Evolutionary conservation across 352 stramenopile genomes (phyloP).

Genomic region (Globisporangium spiculum): DNA sequence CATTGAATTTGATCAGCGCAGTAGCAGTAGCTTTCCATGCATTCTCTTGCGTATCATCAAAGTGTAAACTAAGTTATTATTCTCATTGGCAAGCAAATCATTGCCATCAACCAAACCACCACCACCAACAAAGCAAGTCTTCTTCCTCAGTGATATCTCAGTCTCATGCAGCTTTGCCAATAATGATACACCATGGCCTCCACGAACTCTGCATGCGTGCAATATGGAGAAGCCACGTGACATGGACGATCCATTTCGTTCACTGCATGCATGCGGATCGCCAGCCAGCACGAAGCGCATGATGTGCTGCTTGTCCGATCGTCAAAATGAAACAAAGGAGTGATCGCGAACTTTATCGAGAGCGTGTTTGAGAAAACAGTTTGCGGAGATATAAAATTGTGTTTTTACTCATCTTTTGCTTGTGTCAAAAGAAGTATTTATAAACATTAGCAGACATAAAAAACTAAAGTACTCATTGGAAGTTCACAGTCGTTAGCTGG

Average conservation of each 20-base stretch:
- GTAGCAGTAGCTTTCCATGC: neutral
- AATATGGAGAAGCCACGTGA: neutral
- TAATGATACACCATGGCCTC: neutral
- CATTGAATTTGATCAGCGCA: conserved; percentile 11
- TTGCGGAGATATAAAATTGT: neutral
- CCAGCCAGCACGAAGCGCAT: neutral
- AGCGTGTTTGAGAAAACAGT: conserved; percentile 6
- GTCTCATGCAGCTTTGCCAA: neutral
- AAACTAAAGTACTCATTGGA: conserved; percentile 6
- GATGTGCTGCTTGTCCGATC: neutral
- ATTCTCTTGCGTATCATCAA: neutral
- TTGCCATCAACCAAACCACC: neutral
- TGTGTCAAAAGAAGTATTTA: neutral
- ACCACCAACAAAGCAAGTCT: neutral
- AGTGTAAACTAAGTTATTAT: conserved; percentile 9
- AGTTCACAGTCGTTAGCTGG: neutral
- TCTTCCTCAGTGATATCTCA: neutral
- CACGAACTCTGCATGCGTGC: neutral
- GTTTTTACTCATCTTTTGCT: neutral
- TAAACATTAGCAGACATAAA: neutral
- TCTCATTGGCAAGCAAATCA: neutral
- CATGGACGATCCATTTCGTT: neutral
- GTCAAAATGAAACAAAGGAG: neutral
- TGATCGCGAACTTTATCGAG: neutral
- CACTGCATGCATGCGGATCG: neutral